phyloP scores from a whole-genome alignment of 495 filamentous ascomycete genomes.

The Neurospora sp. region DNA sequence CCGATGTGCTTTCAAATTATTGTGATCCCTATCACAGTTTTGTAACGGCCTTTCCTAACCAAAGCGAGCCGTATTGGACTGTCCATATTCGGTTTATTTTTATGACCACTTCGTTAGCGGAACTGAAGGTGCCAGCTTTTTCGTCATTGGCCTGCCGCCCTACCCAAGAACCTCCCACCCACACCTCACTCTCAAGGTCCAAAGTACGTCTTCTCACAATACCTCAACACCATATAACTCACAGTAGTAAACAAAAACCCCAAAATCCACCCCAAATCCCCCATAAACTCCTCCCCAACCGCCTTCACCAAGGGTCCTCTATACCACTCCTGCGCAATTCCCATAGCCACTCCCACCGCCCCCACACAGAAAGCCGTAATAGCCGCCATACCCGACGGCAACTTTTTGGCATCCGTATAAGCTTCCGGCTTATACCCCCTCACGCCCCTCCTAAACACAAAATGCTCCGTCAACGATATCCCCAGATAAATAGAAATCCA shows the following conservation, averaged over 20 bases:
- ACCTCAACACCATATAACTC: constrained; percentile 38
- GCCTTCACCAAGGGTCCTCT: constrained; percentile 60
- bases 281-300: constrained; percentile 50
- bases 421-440: constrained; percentile 49
- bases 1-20: too few relatives aligned
- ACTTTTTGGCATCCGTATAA: constrained; percentile 48
- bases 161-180: not conserved
- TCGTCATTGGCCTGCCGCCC: not conserved
- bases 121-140: too few relatives aligned
- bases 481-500: constrained; percentile 79
- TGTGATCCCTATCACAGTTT: too few relatives aligned
- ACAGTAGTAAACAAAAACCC: constrained; percentile 46
- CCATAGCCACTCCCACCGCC: constrained; percentile 60
- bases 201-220: constrained; percentile 47
- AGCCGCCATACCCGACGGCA: constrained; percentile 67
- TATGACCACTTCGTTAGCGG: too few relatives aligned
- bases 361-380: constrained; percentile 57
- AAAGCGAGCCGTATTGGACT: too few relatives aligned
- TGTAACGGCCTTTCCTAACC: too few relatives aligned
- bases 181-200: constrained; percentile 21
- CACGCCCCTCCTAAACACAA: constrained; percentile 62
- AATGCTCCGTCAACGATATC: constrained; percentile 64
- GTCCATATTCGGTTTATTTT: too few relatives aligned
- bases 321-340: constrained; percentile 72
- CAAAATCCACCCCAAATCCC: constrained; percentile 70